Conservation (phyloP, 805 yeast genomes). For the Candida broadrunensis region DNA sequence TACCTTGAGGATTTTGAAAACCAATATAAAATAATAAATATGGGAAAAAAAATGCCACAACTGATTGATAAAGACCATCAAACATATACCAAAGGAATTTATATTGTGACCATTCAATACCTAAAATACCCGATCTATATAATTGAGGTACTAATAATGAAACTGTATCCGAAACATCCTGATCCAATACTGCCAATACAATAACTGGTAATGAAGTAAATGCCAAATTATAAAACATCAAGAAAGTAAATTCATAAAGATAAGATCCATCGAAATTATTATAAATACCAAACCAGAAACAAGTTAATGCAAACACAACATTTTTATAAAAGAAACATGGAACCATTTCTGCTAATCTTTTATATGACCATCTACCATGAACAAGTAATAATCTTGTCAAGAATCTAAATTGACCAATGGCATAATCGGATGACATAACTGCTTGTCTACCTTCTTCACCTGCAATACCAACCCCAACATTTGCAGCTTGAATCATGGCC, state of each 20-base stretch:
- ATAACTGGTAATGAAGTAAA: constrained; percentile 80
- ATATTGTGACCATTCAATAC: constrained; percentile 58
- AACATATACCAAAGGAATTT: constrained; percentile 61
- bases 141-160: constrained; percentile 69
- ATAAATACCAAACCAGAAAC: constrained; percentile 75
- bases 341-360: constrained; percentile 71
- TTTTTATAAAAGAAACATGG: constrained; percentile 79
- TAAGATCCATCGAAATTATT: constrained; percentile 73
- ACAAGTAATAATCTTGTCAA: constrained; percentile 62
- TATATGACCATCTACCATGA: constrained; percentile 85
- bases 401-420: constrained; percentile 75
- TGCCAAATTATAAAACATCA: constrained; percentile 77
- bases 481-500: constrained; percentile 85
- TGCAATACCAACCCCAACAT: constrained; percentile 82
- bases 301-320: constrained; percentile 66
- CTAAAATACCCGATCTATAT: constrained; percentile 63
- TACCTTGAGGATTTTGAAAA: constrained; percentile 51
- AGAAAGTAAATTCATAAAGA: constrained; percentile 71
- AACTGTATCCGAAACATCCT: constrained; percentile 66
- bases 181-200: constrained; percentile 69
- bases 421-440: constrained; percentile 83
- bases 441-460: constrained; percentile 89
- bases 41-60: constrained; percentile 65
- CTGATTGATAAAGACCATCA: constrained; percentile 74
- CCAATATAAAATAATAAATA: constrained; percentile 49